Evolutionary conservation across 805 yeast genomes (phyloP).

Genomic region (Candida xiaguanensis): DNA sequence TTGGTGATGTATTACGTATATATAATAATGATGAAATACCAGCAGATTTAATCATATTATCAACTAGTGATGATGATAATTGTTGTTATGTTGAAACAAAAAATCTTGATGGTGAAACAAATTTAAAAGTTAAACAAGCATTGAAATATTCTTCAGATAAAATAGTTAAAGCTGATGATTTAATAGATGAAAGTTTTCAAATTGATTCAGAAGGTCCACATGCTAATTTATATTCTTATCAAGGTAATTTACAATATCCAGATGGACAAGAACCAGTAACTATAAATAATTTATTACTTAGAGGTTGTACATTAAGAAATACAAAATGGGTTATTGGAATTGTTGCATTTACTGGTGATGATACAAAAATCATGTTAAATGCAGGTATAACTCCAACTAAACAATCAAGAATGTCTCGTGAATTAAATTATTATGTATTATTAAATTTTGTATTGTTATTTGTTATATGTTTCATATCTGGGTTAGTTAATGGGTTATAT

Average conservation of each 20-base stretch:
- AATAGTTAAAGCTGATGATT: slow-evolving; percentile 34
- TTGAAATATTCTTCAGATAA: slow-evolving; percentile 56
- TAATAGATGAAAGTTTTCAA: slow-evolving; percentile 49
- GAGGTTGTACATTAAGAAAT: slow-evolving; percentile 78
- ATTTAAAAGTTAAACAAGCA: slow-evolving; percentile 72
- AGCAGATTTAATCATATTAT: slow-evolving; percentile 64
- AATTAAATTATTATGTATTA: slow-evolving; percentile 65
- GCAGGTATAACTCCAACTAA: slow-evolving; percentile 79
- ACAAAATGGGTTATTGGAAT: slow-evolving; percentile 82
- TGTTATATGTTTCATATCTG: slow-evolving; percentile 64
- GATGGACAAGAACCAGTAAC: slow-evolving; percentile 59
- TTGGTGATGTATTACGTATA: slow-evolving; percentile 69
- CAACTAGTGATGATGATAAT: slow-evolving; percentile 69
- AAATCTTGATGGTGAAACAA: slow-evolving; percentile 49
- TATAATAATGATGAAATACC: slow-evolving; percentile 74
- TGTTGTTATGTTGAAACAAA: slow-evolving; percentile 59
- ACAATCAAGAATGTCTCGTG: slow-evolving; percentile 68
- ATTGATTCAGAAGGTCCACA: slow-evolving; percentile 85
- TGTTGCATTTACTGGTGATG: slow-evolving; percentile 73
- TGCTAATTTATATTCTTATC: slow-evolving; percentile 70
- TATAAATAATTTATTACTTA: slow-evolving; percentile 62
- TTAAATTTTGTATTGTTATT: slow-evolving; percentile 65
- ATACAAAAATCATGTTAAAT: slow-evolving; percentile 78
- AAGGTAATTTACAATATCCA: slow-evolving; percentile 50
- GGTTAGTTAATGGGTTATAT: slow-evolving; percentile 65